Evolutionary conservation across 164 flowering plant species (phyloP), one percentile per base, ranked within the genome.

Genomic region (Nelumbo lutea): DNA sequence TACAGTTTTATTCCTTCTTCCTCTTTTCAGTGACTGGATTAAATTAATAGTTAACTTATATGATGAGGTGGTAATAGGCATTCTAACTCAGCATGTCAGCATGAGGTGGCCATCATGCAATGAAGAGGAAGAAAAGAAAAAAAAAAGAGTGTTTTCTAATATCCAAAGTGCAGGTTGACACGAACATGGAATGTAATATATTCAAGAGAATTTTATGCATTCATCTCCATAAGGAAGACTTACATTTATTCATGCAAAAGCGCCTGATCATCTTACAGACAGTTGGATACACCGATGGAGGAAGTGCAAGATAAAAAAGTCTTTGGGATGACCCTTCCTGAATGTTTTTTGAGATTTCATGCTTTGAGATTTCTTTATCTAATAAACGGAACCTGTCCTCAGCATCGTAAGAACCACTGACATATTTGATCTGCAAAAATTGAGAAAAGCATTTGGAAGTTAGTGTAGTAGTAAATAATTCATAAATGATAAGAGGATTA

Each of bases 251-350:
- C 90, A 84, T 90, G 87, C 96, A 87, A 75, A 62, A 82, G 10
- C 62, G 63, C 71, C 72, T 85, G 70, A 95, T 92, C 99, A 92
- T 92, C 77, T 71, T 95, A 90, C 91, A 84, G 67, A 95, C 99
- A 63, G 92, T 79, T 50, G 99, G 99, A 86, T 95, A 95, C 14
- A 95, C 99, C 57, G 97, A 92, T 60, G 99, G 99, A 72, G 99
- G 99, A 46, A 95, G 94, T 68, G 99, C 99, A 73, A 95, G 83
- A 82, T 95, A 95, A 79, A 95, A 92, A 47, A 95, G 91, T 72
- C 99, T 89, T 41, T 97, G 79, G 50, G 99, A 86, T 50, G 90
- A 73, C 67, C 96, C 97, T 82, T 85, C 93, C 10, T 64, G 65
- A 74, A 85, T 89, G 52, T 87, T 83, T 79, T 62, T 89, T 14